These are phyloP conservation scores for Lepidium didymum DNA, from an alignment of 345 rosid genomes.

Conservation along the genomic window DNA sequence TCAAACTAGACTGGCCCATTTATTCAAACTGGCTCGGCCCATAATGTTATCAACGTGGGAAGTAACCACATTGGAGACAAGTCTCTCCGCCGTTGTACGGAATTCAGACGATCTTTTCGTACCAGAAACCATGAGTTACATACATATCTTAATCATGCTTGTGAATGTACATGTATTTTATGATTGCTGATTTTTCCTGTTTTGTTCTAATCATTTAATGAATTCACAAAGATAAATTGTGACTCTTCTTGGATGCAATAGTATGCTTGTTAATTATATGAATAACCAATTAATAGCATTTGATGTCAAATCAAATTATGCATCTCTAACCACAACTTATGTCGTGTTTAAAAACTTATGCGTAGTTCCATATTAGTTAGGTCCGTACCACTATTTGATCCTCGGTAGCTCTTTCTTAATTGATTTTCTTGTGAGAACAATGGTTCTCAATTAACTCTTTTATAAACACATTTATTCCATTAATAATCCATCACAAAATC, in stretches of 20 bases:
- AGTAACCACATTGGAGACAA: not conserved
- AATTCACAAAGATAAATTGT: not conserved
- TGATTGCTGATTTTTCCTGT: not conserved
- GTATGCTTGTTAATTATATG: no score
- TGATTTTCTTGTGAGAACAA: no score
- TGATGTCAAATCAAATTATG: not conserved
- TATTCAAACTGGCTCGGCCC: not conserved
- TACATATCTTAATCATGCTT: no score
- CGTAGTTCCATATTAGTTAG: no score
- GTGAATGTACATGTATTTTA: no score
- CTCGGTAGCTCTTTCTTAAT: no score
- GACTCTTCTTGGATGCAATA: not conserved
- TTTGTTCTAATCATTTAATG: not conserved
- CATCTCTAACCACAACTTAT: no score
- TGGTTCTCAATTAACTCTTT: no score
- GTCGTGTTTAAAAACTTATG: no score
- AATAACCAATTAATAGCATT: not conserved
- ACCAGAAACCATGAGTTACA: not conserved
- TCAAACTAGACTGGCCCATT: not conserved
- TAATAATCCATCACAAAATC: no score
- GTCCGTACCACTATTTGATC: no score
- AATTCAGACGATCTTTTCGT: conserved; percentile 31
- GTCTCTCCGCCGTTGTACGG: conserved; percentile 17
- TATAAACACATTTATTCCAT: no score
- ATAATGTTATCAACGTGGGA: conserved; percentile 1